Evolutionary conservation across 2,329 filamentous ascomycete genomes (phyloP).

Genomic region (Achaetomium macrosporum): DNA sequence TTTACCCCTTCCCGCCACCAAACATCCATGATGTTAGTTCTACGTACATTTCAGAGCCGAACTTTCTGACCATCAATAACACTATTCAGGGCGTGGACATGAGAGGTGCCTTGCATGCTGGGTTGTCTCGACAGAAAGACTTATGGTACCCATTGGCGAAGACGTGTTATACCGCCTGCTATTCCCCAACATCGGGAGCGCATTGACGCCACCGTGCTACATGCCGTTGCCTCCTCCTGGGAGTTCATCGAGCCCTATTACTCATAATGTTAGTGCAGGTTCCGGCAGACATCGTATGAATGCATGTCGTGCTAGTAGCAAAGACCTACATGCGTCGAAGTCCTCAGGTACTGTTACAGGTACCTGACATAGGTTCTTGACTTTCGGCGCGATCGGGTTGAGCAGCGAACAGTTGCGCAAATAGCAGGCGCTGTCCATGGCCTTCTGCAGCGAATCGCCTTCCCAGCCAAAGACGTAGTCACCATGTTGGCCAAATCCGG

Average conservation of each 20-base stretch:
- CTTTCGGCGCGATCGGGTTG: not conserved
- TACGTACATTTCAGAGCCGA: too few relatives aligned
- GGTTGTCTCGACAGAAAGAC: too few relatives aligned
- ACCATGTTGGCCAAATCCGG: not conserved
- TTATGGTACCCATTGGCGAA: too few relatives aligned
- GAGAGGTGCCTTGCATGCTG: too few relatives aligned
- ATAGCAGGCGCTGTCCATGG: not conserved
- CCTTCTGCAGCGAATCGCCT: not conserved
- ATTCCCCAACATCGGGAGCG: too few relatives aligned
- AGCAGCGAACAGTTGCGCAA: not conserved
- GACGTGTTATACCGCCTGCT: too few relatives aligned
- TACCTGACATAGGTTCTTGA: conserved; percentile 1
- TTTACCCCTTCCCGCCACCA: too few relatives aligned
- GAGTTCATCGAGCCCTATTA: not conserved
- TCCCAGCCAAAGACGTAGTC: conserved; percentile 1
- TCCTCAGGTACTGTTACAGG: not conserved
- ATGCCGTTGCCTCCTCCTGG: not conserved
- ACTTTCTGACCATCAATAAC: too few relatives aligned
- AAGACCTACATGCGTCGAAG: not conserved
- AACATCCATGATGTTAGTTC: too few relatives aligned
- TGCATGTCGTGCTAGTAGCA: not conserved
- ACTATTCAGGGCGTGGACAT: too few relatives aligned
- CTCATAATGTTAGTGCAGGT: not conserved
- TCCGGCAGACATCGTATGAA: too few relatives aligned
- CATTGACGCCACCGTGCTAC: not conserved